Base-by-base conservation (phyloP, 176 grass and related monocot genomes). In the Microstegium vimineum region DNA sequence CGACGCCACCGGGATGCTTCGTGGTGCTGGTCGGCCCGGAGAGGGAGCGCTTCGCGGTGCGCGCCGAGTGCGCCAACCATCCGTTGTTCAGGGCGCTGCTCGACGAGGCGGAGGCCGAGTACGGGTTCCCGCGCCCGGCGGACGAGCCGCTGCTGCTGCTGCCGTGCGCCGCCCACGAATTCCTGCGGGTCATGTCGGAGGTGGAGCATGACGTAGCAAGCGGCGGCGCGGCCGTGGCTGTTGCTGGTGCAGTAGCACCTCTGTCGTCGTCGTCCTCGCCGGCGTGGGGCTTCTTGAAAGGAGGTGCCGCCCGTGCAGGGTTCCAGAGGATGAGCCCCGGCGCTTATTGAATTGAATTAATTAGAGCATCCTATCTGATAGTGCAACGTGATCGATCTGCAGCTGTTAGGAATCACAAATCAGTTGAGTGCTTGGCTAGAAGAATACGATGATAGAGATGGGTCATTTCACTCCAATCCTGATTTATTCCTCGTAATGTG, bases 81-180 rank as follows among this genome's bases (percentile, higher is more conserved):
- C 77, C 88, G 9, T 73, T 86, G 40, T 90, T 90, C 81, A 54
- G 69, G 20, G 20, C 32, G 9, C 78, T 90, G 34, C 66, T 90
- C 4, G 60, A 90, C 13, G 62, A 86, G 74, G 83, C 87, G 3
- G 87, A 82, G 80, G 32, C 64, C 7, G 77, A 63, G 49, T 77
- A 85, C 8, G 70, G 78, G 17, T 66, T 36, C 17, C 41, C 81
- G 40, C 11, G 30, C 61, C 62, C 64, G 30, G 8, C 41, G 15
- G 51, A 4, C 36, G 77, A 1, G 51, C 84, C 80, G 31, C 14
- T 90, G 31, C 14, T 90, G 52, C 56, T 51, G 47, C 46, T 87
- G 23, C 84, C 89, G 5, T 84, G 84, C 26, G 80, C 51, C 18
- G 74, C 62, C 4, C 80, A 90, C 3, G 23, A 28, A 4, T 87